Conservation (phyloP, 352 stramenopile genomes). For the Phytopythium oedochilum region DNA sequence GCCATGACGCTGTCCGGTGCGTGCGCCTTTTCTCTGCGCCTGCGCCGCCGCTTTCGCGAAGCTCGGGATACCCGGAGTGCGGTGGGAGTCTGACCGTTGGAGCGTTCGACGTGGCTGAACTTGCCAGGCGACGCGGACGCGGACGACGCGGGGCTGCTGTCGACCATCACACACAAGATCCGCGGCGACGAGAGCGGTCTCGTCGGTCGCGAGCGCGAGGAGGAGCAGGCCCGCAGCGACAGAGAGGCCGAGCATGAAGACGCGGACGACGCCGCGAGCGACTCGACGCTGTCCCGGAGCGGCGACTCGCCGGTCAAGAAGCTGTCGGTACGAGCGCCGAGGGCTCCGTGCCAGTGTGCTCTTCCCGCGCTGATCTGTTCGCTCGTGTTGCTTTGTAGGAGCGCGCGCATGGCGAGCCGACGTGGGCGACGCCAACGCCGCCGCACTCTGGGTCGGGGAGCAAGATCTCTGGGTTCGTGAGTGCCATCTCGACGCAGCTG, state of each 20-base stretch:
- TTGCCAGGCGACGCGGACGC: conserved; percentile 15
- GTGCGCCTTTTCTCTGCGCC: neutral
- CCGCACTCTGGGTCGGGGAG: conserved; percentile 26
- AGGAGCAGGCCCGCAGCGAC: neutral
- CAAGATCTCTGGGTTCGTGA: conserved; percentile 23
- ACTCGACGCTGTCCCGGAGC: neutral
- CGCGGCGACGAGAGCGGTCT: neutral
- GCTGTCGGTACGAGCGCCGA: neutral
- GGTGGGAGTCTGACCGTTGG: neutral
- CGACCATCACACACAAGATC: conserved; percentile 13
- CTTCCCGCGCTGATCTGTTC: no score
- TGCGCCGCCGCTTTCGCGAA: neutral
- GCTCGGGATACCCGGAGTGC: neutral
- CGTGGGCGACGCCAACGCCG: conserved; percentile 10
- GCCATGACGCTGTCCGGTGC: conserved; percentile 58
- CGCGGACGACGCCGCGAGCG: neutral
- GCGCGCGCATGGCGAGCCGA: neutral
- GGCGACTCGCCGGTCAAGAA: neutral
- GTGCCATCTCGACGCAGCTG: conserved; percentile 21
- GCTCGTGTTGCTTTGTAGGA: neutral
- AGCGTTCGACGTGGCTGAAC: neutral
- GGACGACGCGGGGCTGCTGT: conserved; percentile 19
- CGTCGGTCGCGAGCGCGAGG: neutral
- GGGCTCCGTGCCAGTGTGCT: no score
- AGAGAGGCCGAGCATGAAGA: neutral